Conservation (phyloP, 1,284 basidiomycete genomes). For the Cutaneotrichosporon sp. region DNA sequence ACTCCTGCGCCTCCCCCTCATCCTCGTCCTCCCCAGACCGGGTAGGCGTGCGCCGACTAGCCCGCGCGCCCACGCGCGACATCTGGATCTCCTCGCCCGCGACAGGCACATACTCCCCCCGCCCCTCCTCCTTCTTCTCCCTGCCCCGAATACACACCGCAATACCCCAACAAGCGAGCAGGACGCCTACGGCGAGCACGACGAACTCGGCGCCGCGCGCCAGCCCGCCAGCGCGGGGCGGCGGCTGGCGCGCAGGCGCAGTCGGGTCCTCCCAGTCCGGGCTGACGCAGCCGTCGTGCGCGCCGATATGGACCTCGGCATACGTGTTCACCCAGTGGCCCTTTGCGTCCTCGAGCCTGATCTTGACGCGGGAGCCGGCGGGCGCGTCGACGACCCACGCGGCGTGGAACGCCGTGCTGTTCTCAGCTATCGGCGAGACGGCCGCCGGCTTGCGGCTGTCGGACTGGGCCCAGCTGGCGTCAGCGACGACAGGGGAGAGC, state of each 20-base stretch:
- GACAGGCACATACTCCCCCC: neutral
- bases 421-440: neutral
- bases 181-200: neutral
- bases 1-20: neutral
- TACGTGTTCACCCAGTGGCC: neutral
- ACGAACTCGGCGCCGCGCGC: neutral
- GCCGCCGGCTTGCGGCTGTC: neutral
- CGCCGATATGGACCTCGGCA: neutral
- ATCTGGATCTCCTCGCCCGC: slow-evolving; percentile 1
- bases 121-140: neutral
- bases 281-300: neutral
- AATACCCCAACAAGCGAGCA: neutral
- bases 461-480: slow-evolving; percentile 1
- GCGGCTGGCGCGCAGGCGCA: neutral
- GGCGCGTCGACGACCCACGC: slow-evolving; percentile 1
- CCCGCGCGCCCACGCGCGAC: neutral
- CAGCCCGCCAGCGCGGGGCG: neutral
- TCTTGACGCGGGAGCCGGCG: slow-evolving; percentile 1
- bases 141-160: neutral
- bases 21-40: neutral
- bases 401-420: neutral
- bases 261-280: neutral
- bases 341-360: neutral
- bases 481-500: too few species aligned
- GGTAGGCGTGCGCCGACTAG: neutral